Conservation (phyloP, 2,329 filamentous ascomycete genomes). For the Ceratocystis cacaofunesta region DNA sequence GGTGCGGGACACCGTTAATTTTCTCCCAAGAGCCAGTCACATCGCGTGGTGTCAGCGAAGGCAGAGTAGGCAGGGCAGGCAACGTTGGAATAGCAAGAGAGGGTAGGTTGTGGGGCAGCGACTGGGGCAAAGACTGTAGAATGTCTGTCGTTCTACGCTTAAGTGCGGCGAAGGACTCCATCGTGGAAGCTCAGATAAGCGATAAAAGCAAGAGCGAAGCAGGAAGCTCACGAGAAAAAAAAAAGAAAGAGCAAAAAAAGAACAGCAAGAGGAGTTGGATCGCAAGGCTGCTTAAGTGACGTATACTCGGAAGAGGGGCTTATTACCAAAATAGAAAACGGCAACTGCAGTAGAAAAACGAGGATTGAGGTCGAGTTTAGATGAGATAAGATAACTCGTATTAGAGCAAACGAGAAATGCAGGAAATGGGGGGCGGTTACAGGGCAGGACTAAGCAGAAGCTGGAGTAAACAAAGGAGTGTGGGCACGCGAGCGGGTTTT, state of each 20-base stretch:
- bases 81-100: constrained; percentile 27
- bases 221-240: background rate
- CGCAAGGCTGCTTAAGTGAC: background rate
- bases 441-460: background rate
- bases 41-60: constrained; percentile 21
- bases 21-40: constrained; percentile 48
- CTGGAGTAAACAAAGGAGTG: background rate
- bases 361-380: background rate
- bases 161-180: constrained; percentile 40
- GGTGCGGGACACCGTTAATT: constrained; percentile 33
- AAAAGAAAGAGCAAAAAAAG: background rate
- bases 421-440: background rate
- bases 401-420: background rate
- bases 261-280: background rate
- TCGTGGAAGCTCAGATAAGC: constrained; percentile 19
- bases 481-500: no score
- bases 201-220: background rate
- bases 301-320: background rate
- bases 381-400: background rate
- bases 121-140: constrained; percentile 34
- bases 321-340: background rate
- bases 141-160: constrained; percentile 42
- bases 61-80: constrained; percentile 21
- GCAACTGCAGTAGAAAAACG: background rate
- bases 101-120: constrained; percentile 32